phyloP scores from a whole-genome alignment of 176 grass and related monocot genomes.

The Melocanna baccifera region DNA sequence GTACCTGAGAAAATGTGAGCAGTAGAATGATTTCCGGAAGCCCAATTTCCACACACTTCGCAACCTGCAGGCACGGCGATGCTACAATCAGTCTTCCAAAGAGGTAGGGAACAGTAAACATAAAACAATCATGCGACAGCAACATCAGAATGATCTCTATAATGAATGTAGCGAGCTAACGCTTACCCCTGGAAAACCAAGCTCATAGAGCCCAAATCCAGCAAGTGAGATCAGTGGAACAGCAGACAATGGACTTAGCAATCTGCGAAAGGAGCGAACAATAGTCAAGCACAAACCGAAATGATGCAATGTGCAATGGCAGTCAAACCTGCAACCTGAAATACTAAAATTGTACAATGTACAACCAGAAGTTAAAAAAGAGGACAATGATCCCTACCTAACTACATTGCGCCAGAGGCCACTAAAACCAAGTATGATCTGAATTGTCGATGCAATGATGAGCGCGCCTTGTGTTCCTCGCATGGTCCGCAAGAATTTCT shows the following conservation, averaged over 20 bases:
- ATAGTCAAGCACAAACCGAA: constrained; percentile 10
- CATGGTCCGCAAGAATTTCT: constrained; percentile 93
- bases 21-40: constrained; percentile 76
- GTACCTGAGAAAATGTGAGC: constrained; percentile 78
- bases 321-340: neutral
- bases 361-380: neutral
- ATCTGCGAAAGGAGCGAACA: constrained; percentile 26
- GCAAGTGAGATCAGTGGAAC: constrained; percentile 73
- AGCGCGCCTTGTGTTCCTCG: constrained; percentile 77
- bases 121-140: neutral
- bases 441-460: constrained; percentile 71
- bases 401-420: constrained; percentile 91
- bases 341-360: neutral
- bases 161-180: neutral
- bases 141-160: neutral
- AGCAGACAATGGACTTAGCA: constrained; percentile 75
- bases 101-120: neutral
- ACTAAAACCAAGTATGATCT: constrained; percentile 91
- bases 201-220: constrained; percentile 89
- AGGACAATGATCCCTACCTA: constrained; percentile 42
- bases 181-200: constrained; percentile 84
- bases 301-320: neutral
- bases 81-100: neutral
- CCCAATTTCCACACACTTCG: constrained; percentile 88
- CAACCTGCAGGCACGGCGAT: constrained; percentile 49